These are phyloP conservation scores for Pinguiococcus pyrenoidosus DNA, from an alignment of 108 stramenopile genomes.

Conservation along the genomic window DNA sequence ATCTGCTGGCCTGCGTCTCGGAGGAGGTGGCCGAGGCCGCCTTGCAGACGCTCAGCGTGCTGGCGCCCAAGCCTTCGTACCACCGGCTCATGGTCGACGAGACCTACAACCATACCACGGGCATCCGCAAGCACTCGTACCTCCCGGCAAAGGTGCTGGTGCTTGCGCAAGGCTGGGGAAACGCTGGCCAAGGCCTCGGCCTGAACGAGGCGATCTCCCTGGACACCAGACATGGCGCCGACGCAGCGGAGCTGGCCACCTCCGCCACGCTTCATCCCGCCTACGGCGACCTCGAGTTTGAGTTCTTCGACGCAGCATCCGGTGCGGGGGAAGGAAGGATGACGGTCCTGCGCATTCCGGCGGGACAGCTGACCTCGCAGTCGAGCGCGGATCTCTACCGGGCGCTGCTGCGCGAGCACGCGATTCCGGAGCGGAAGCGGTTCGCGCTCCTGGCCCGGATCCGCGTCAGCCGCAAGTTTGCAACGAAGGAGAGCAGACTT, in stretches of 20 bases:
- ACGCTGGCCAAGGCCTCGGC: constrained; percentile 50
- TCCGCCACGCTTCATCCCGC: no score
- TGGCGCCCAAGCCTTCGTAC: constrained; percentile 52
- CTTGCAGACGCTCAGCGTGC: constrained; percentile 33
- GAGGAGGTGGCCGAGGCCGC: constrained; percentile 43
- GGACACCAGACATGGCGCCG: neutral
- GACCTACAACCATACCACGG: constrained; percentile 43
- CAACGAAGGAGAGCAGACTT: constrained; percentile 31
- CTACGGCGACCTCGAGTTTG: no score
- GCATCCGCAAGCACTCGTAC: constrained; percentile 38
- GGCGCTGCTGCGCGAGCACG: no score
- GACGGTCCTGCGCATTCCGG: no score
- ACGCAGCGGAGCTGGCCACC: constrained; percentile 4
- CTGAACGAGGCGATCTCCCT: constrained; percentile 37
- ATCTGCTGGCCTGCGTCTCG: constrained; percentile 51
- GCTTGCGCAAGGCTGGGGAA: constrained; percentile 66
- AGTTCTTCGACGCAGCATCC: no score
- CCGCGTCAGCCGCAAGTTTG: constrained; percentile 53
- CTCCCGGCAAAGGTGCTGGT: constrained; percentile 35
- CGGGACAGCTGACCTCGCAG: neutral
- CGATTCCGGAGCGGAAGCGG: constrained; percentile 45
- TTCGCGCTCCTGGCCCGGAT: constrained; percentile 57
- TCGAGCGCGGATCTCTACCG: constrained; percentile 48
- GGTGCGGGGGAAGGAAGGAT: no score
- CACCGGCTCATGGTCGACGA: constrained; percentile 68